Conservation (phyloP, 2,329 filamentous ascomycete species). For the Diaporthe nobilis region DNA sequence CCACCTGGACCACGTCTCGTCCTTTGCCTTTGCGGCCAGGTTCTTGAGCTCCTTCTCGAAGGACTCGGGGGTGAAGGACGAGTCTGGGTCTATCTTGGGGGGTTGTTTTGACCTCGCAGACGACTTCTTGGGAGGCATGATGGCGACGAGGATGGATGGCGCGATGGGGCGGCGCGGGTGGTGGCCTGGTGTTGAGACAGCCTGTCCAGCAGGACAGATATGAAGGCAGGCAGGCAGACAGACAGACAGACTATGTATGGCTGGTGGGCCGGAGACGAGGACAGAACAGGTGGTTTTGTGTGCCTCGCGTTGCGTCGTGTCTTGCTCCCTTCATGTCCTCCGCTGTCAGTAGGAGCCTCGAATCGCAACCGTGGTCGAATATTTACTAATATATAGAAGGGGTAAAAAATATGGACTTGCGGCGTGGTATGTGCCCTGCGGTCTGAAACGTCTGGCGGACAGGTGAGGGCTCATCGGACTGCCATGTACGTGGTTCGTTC, state of each 20-base stretch:
- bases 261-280: not conserved
- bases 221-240: not conserved
- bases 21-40: slow-evolving; percentile 61
- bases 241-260: not conserved
- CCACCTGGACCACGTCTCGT: slow-evolving; percentile 53
- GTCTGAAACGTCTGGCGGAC: slow-evolving; percentile 24
- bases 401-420: slow-evolving; percentile 20
- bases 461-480: not conserved
- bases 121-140: slow-evolving; percentile 49
- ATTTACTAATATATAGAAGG: not conserved
- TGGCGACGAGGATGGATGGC: slow-evolving; percentile 14
- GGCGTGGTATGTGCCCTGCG: slow-evolving; percentile 4
- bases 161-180: not conserved
- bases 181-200: not conserved
- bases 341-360: not conserved
- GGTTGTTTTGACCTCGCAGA: slow-evolving; percentile 45
- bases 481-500: not conserved
- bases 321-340: not conserved
- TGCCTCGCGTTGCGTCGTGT: slow-evolving; percentile 49
- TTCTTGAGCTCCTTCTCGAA: slow-evolving; percentile 69
- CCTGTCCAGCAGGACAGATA: slow-evolving; percentile 13
- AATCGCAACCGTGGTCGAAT: not conserved
- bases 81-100: slow-evolving; percentile 48
- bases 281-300: slow-evolving; percentile 11
- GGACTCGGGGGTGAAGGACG: slow-evolving; percentile 62